phyloP scores from a whole-genome alignment of 495 filamentous ascomycete genomes.

The Penicillium coffeae region DNA sequence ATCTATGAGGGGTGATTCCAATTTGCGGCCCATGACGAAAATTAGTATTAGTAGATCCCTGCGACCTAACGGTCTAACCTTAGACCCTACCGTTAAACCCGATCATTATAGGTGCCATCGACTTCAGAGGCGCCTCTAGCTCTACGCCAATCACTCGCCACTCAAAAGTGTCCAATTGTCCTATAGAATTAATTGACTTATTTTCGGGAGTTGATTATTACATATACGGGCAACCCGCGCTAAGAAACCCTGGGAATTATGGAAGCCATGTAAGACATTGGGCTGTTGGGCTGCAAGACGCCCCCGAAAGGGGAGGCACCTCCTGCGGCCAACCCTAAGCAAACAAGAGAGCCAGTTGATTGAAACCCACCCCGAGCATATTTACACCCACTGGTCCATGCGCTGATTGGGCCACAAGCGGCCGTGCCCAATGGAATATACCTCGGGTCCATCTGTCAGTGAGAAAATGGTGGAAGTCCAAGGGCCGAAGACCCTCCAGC shows the following conservation, averaged over 20 bases:
- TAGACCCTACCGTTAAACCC: conserved; percentile 9
- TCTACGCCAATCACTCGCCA: conserved; percentile 3
- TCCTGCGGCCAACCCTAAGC: conserved; percentile 10
- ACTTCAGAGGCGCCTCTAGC: conserved; percentile 11
- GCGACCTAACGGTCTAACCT: not conserved
- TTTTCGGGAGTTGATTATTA: not conserved
- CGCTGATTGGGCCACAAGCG: conserved; percentile 21
- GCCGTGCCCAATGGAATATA: conserved; percentile 9
- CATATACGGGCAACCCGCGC: not conserved
- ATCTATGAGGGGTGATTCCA: not conserved
- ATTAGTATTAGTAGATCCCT: not conserved
- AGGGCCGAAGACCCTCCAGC: not conserved
- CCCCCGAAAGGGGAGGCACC: conserved; percentile 3
- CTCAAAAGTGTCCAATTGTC: not conserved
- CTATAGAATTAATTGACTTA: not conserved
- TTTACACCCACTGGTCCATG: conserved; percentile 18
- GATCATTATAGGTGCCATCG: conserved; percentile 9
- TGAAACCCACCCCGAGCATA: conserved; percentile 4
- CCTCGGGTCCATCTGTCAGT: not conserved
- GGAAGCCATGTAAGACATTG: conserved; percentile 21
- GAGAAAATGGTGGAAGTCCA: not conserved
- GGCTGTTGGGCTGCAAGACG: conserved; percentile 25
- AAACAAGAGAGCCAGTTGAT: conserved; percentile 5
- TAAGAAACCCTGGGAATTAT: conserved; percentile 7
- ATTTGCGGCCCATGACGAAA: not conserved